phyloP scores from a whole-genome alignment of 2,329 filamentous ascomycete genomes.

The Epichloe hybrida region DNA sequence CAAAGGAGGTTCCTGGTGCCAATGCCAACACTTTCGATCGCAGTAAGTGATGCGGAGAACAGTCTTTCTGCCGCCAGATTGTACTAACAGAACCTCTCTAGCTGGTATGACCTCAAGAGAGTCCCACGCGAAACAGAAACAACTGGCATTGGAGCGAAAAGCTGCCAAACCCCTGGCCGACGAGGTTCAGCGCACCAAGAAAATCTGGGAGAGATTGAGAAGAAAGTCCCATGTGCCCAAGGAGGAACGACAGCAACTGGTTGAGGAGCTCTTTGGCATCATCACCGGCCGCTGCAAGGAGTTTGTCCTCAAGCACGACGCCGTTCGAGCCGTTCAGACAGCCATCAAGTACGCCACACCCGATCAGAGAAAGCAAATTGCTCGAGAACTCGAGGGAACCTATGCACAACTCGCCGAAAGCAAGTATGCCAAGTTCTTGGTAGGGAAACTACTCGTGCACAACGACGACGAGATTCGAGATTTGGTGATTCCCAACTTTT shows the following conservation, averaged over 20 bases:
- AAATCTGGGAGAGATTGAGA: conserved; percentile 89
- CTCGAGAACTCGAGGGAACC: conserved; percentile 70
- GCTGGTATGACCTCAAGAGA: conserved; percentile 51
- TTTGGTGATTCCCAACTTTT: conserved; percentile 86
- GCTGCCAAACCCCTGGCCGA: conserved; percentile 88
- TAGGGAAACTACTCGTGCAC: conserved; percentile 90
- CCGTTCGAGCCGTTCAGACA: conserved; percentile 90
- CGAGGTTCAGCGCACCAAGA: conserved; percentile 77
- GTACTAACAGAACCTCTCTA: neutral
- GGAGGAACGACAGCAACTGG: conserved; percentile 75
- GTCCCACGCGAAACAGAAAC: conserved; percentile 86
- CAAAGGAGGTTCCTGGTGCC: conserved; percentile 18
- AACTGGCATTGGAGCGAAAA: conserved; percentile 76
- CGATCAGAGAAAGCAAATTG: conserved; percentile 76
- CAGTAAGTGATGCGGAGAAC: conserved; percentile 19
- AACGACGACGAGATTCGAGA: conserved; percentile 78
- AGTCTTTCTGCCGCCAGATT: too few species aligned
- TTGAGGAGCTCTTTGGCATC: conserved; percentile 81
- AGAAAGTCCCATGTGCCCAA: conserved; percentile 86
- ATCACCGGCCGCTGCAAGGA: conserved; percentile 86
- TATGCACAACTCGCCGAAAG: conserved; percentile 82
- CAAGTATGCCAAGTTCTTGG: conserved; percentile 93
- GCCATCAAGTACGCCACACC: conserved; percentile 89
- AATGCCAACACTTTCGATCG: conserved; percentile 28
- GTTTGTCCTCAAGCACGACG: conserved; percentile 97